Percentiles rank a stretch among this genome's conserved stretches.
phyloP scores from a whole-genome alignment of 768 basidiomycete genomes.

The Trametes punicea region DNA sequence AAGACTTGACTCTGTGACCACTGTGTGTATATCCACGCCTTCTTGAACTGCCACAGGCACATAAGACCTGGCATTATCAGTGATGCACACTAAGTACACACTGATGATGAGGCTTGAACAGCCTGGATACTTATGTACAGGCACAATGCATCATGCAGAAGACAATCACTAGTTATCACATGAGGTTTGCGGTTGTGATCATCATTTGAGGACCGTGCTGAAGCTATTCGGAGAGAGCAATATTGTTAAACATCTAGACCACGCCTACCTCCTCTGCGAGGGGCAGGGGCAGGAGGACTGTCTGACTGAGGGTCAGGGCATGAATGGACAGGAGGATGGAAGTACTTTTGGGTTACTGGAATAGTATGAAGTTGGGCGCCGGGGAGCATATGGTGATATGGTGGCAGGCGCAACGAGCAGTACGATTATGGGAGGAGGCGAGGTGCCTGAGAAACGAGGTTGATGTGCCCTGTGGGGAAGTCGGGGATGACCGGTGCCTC shows the following conservation, averaged over 20 bases:
- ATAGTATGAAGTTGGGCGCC: neutral
- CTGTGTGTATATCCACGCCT: too few species aligned
- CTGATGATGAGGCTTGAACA: too few species aligned
- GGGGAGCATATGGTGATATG: neutral
- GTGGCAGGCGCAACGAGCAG: neutral
- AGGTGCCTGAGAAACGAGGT: constrained; percentile 15
- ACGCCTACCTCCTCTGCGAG: neutral
- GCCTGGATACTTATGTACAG: constrained; percentile 13
- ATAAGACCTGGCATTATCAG: neutral
- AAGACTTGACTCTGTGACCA: too few species aligned
- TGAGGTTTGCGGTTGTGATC: constrained; percentile 14
- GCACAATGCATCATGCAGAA: constrained; percentile 5
- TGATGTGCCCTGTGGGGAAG: constrained; percentile 5
- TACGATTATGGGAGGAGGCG: neutral
- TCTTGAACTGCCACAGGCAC: neutral
- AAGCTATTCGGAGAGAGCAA: neutral
- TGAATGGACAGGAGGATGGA: neutral
- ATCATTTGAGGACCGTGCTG: constrained; percentile 3
- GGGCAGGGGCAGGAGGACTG: neutral
- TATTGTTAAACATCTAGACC: neutral
- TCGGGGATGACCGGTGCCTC: constrained; percentile 19
- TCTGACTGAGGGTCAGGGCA: neutral
- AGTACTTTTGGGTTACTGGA: neutral
- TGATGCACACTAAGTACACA: neutral
- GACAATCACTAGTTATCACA: constrained; percentile 7